These are phyloP conservation scores for Colletotrichum agaves DNA, from an alignment of 2,329 filamentous ascomycete genomes.

Conservation along the genomic window DNA sequence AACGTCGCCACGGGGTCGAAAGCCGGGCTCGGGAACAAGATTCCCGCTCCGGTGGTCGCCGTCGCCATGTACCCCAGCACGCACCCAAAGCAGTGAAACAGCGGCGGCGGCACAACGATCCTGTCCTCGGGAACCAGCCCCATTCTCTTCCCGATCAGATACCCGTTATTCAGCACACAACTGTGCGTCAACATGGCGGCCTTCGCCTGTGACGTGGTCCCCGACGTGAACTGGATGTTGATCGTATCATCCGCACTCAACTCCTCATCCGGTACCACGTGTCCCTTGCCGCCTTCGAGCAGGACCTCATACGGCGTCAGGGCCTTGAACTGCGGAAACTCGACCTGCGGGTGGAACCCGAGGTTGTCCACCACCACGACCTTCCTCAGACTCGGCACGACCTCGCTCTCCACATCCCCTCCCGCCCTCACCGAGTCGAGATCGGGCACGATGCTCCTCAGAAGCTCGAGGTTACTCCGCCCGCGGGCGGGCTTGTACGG, in stretches of 20 bases:
- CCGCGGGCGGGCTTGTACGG: constrained; percentile 70
- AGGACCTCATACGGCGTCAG: constrained; percentile 60
- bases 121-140: constrained; percentile 77
- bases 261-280: constrained; percentile 56
- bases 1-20: constrained; percentile 84
- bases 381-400: constrained; percentile 74
- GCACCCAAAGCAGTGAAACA: constrained; percentile 92
- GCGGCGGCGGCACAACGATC: constrained; percentile 85
- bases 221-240: constrained; percentile 97
- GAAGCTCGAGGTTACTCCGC: constrained; percentile 61
- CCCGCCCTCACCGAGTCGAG: constrained; percentile 43
- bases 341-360: constrained; percentile 53
- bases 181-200: constrained; percentile 89
- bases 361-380: constrained; percentile 87
- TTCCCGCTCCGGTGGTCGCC: constrained; percentile 79
- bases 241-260: constrained; percentile 76
- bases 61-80: constrained; percentile 97
- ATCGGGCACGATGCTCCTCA: constrained; percentile 58
- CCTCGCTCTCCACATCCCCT: constrained; percentile 49
- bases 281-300: constrained; percentile 44
- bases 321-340: constrained; percentile 54
- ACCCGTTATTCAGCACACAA: constrained; percentile 92
- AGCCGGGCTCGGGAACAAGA: constrained; percentile 87
- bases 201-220: constrained; percentile 92
- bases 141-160: constrained; percentile 87